Base-by-base conservation (phyloP, 345 rosid species). In the Populus simonii region DNA sequence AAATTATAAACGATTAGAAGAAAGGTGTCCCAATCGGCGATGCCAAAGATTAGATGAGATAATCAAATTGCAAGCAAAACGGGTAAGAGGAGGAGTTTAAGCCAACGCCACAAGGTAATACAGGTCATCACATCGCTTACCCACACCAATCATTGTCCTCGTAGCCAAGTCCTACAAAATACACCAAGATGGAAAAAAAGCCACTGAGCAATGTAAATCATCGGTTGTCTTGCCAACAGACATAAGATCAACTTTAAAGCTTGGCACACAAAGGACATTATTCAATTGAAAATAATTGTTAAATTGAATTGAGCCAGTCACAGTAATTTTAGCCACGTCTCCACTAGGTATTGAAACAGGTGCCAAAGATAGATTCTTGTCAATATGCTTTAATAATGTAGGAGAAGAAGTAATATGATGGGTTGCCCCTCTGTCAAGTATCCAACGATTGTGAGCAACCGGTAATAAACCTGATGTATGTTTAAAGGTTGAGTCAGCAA, bases 341-440 rank as follows among this genome's bases (percentile, higher is more conserved):
- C 81, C 75, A 76, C 66, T 73, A 2, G 72, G 76, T 6, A 76
- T 8, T 0, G n/a, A 2, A 3, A 23, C 33, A 8, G 16, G 35
- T 22, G 59, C 13, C 25, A 39, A 35, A 0, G 8, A 31, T 2
- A 0, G 1, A 17, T 23, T 23, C 6, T 0, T 29, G 18, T 47
- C 65, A 9, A 38, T 1, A 69, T 10, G 2, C 12, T 25, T 0
- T 5, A 69, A 38, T 35, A 1, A 5, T 35, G 31, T 2, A 25
- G 51, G 72, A 69, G 72, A 69, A 4, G 16, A 69, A 69, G 77
- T 36, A 71, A 81, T 76, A 63, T 81, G 20, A 10, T 77, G 4
- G 13, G 84, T 39, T 18, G 53, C 76, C 1, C 73, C 51, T 31
- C 51, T 76, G 17, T 81, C 74, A 2, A 81, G 51, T 5, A 76